Evolutionary conservation across 495 filamentous ascomycete genomes (phyloP), one percentile per base, ranked within the genome.

Genomic region (Evernia prunastri): DNA sequence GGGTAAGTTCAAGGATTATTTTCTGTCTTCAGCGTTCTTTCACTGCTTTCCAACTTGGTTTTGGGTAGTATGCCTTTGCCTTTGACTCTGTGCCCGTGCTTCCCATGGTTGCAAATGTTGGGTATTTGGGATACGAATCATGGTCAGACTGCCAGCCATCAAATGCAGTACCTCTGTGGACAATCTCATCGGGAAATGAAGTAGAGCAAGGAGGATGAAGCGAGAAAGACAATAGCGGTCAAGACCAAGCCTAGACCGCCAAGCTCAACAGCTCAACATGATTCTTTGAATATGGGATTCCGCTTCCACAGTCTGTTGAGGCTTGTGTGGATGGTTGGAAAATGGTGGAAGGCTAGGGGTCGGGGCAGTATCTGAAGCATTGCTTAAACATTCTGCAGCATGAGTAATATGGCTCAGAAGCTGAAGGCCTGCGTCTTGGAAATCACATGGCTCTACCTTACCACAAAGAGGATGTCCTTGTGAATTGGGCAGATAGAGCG

Each of bases 1-100:
- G 94, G 94, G 94, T 98, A 88, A 96, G 95, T 92, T 43, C 27
- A 45, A 45, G 45, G 40, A 36, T 51, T 35, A 25, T 25, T 20
- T n/a, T 45, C 15, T 45, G 17, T 47, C 13, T 58, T 49, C 58
- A 33, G 68, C 61, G 59, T 68, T 49, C 66, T 68, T 53, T 61
- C 61, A n/a, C 56, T 60, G 56, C 60, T 68, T 45, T 69, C 65
- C 58, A 70, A 29, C 25, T 17, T 51, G 47, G 12, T 17, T 49
- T 29, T 27, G 25, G 25, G 47, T 25, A 27, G 25, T 27, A 29
- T 71, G 56, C 61, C 54, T 53, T 47, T 70, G 59, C 61, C 66
- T 63, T 66, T 67, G 66, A 61, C 56, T 72, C 61, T 39, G 70
- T 71, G 67, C 64, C 67, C 12, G 39, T 31, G 53, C 27, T 51